phyloP scores from a whole-genome alignment of 768 basidiomycete genomes.

The Leccinum olivaceopallidum region DNA sequence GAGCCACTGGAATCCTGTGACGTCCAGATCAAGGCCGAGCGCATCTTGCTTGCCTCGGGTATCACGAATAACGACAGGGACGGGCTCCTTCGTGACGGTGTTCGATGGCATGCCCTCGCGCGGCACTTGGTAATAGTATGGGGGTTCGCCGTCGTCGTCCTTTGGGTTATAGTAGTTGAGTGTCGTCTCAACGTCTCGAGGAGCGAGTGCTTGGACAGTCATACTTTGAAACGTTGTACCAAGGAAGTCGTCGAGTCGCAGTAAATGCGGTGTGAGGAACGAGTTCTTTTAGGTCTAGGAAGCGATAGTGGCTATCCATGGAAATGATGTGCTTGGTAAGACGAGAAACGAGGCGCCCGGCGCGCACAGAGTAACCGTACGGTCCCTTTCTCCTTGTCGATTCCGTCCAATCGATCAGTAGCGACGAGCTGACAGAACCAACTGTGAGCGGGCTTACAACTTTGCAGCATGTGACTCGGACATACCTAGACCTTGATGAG shows the following conservation, averaged over 20 bases:
- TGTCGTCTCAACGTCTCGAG: conserved; percentile 36
- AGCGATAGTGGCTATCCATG: no score
- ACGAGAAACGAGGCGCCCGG: no score
- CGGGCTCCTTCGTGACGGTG: conserved; percentile 24
- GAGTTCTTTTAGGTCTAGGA: no score
- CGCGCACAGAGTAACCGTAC: no score
- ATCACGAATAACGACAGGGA: conserved; percentile 25
- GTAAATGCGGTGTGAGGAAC: no score
- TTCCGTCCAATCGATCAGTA: no score
- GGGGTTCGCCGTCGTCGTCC: conserved; percentile 21
- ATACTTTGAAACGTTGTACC: conserved; percentile 9
- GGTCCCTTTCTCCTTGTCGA: no score
- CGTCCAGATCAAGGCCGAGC: conserved; percentile 33
- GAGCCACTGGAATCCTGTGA: conserved; percentile 41
- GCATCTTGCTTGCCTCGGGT: conserved; percentile 29
- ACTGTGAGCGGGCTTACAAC: no score
- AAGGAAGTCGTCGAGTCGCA: neutral
- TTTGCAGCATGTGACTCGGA: no score
- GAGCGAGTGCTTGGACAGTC: conserved; percentile 23
- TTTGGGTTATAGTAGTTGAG: conserved; percentile 36
- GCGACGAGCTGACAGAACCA: no score
- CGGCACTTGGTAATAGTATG: conserved; percentile 34
- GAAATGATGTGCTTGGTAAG: no score
- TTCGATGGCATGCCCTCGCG: conserved; percentile 24
- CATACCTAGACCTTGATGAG: no score